Evolutionary conservation across 306 rosid genomes (phyloP).

Genomic region (Vicia sativa): DNA sequence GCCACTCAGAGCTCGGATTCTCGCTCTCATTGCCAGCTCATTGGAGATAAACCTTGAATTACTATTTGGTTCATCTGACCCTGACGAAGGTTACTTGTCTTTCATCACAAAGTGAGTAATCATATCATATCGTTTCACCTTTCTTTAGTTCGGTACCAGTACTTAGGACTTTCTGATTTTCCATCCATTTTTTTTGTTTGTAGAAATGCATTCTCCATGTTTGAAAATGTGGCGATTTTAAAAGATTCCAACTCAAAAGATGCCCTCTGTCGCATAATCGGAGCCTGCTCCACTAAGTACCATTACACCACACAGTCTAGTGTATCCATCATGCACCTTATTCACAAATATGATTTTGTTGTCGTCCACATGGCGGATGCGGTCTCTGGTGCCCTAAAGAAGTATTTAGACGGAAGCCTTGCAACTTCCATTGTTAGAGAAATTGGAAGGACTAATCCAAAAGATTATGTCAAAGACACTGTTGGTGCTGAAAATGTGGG

Average conservation of each 20-base stretch:
- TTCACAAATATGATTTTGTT: constrained; percentile 92
- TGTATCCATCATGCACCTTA: constrained; percentile 84
- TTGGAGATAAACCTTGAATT: constrained; percentile 78
- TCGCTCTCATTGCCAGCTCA: constrained; percentile 83
- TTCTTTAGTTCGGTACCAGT: not conserved
- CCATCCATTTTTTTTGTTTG: constrained; percentile 35
- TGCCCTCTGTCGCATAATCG: constrained; percentile 80
- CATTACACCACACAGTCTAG: constrained; percentile 82
- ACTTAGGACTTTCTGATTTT: constrained; percentile 33
- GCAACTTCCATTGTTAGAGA: constrained; percentile 80
- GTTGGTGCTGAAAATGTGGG: constrained; percentile 92
- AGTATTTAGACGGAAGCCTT: constrained; percentile 86
- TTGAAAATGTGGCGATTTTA: constrained; percentile 66
- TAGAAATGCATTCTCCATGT: constrained; percentile 75
- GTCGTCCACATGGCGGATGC: constrained; percentile 85
- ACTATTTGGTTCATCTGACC: constrained; percentile 78
- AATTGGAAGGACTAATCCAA: constrained; percentile 89
- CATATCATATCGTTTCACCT: not conserved
- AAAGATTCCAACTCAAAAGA: constrained; percentile 78
- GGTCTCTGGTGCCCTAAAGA: constrained; percentile 75
- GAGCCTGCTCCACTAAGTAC: constrained; percentile 89
- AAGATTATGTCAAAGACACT: constrained; percentile 84
- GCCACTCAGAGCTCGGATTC: constrained; percentile 77
- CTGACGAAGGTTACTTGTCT: constrained; percentile 76
- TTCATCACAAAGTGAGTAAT: constrained; percentile 81